Conservation (phyloP, 352 stramenopile genomes). For the Phytophthora citricola region DNA sequence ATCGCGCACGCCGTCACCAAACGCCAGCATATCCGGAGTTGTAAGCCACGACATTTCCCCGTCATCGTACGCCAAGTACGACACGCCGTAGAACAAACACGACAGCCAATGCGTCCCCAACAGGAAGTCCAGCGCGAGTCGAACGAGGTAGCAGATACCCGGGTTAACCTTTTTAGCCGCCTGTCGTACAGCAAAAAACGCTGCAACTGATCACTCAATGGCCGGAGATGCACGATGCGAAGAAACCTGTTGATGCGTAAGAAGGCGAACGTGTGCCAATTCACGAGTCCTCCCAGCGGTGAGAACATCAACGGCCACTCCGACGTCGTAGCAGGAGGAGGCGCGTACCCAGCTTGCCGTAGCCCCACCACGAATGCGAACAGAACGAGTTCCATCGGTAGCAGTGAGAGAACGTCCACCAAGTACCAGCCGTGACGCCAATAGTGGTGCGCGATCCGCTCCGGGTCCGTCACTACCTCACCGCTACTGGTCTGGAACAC, state of each 20-base stretch:
- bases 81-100: conserved; percentile 62
- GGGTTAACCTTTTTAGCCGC: conserved; percentile 27
- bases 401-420: conserved; percentile 54
- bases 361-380: conserved; percentile 27
- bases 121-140: conserved; percentile 55
- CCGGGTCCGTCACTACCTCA: conserved; percentile 46
- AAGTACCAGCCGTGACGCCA: conserved; percentile 53
- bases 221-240: conserved; percentile 54
- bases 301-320: conserved; percentile 22
- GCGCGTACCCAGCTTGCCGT: conserved; percentile 21
- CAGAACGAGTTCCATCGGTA: conserved; percentile 61
- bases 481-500: conserved; percentile 50
- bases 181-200: conserved; percentile 64
- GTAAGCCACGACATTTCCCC: conserved; percentile 60
- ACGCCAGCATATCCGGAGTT: conserved; percentile 62
- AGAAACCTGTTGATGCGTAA: conserved; percentile 61
- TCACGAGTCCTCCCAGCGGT: conserved; percentile 29
- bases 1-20: conserved; percentile 34
- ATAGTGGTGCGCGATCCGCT: conserved; percentile 52
- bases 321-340: conserved; percentile 30
- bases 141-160: conserved; percentile 48
- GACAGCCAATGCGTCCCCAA: conserved; percentile 64
- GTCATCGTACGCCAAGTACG: conserved; percentile 52
- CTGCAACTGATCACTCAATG: conserved; percentile 55
- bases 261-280: conserved; percentile 61